Evolutionary conservation across 176 grass and related monocot species (phyloP).

Genomic region (Zea mays): DNA sequence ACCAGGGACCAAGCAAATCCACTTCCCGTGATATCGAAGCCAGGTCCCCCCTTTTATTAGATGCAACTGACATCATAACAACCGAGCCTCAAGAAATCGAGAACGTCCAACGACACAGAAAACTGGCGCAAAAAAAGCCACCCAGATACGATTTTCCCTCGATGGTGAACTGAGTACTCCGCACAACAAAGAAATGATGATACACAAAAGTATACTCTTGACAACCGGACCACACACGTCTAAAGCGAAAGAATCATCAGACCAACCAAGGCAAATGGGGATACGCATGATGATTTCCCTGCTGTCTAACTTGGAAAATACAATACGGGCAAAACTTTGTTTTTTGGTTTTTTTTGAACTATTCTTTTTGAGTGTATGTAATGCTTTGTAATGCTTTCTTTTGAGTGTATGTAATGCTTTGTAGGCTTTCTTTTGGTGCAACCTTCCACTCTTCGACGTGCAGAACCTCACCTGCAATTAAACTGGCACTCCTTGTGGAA

Average conservation of each 20-base stretch:
- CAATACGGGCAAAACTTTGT: conserved; percentile 38
- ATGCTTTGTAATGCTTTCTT: background rate
- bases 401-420: background rate
- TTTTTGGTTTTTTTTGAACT: conserved; percentile 4
- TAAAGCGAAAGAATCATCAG: background rate
- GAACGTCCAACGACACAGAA: background rate
- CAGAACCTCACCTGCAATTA: background rate
- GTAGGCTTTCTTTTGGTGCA: conserved; percentile 24
- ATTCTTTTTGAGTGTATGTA: conserved; percentile 15
- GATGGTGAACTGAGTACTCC: background rate
- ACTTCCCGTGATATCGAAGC: conserved; percentile 28
- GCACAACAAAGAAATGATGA: background rate
- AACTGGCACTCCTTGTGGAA: background rate
- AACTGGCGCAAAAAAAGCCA: conserved; percentile 16
- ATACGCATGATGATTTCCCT: background rate
- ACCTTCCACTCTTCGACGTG: conserved; percentile 16
- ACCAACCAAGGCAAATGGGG: conserved; percentile 7
- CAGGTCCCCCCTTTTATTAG: conserved; percentile 24
- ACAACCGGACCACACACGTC: background rate
- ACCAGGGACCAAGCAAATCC: background rate
- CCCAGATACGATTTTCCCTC: conserved; percentile 24
- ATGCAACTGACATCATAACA: conserved; percentile 21
- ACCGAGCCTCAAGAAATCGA: background rate
- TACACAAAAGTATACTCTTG: background rate
- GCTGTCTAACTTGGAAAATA: conserved; percentile 13